Conservation (phyloP, 352 stramenopile species). For the Globisporangium acanthophoron region DNA sequence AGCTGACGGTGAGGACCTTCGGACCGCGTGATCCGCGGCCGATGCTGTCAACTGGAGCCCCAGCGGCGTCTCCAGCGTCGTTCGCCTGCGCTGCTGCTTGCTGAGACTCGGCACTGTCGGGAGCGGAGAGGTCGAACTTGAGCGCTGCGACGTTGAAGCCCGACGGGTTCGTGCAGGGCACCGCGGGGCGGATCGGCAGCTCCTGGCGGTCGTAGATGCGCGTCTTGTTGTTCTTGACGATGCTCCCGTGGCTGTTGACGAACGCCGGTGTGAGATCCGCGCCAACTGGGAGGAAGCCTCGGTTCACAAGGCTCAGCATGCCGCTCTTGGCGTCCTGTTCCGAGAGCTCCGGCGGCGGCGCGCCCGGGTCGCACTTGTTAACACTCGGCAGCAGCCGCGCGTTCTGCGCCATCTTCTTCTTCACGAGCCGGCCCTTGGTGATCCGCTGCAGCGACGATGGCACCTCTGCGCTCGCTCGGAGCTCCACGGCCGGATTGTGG, state of each 20-base stretch:
- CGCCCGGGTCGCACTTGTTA: slow-evolving; percentile 58
- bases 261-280: slow-evolving; percentile 68
- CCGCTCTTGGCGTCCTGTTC: slow-evolving; percentile 57
- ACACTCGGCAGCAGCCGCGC: slow-evolving; percentile 62
- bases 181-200: slow-evolving; percentile 27
- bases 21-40: slow-evolving; percentile 5
- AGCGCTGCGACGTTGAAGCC: slow-evolving; percentile 73
- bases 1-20: slow-evolving; percentile 24
- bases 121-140: slow-evolving; percentile 61
- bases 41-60: not conserved
- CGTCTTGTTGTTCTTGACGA: slow-evolving; percentile 47
- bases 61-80: not conserved
- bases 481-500: slow-evolving; percentile 28
- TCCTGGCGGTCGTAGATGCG: slow-evolving; percentile 58
- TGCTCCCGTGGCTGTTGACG: slow-evolving; percentile 30
- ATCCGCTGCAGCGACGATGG: slow-evolving; percentile 17
- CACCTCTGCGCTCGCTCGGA: slow-evolving; percentile 10
- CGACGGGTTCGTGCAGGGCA: slow-evolving; percentile 54
- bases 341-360: slow-evolving; percentile 39
- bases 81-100: slow-evolving; percentile 2
- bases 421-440: slow-evolving; percentile 33
- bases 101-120: slow-evolving; percentile 5
- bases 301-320: slow-evolving; percentile 63
- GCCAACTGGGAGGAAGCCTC: slow-evolving; percentile 56
- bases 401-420: slow-evolving; percentile 52